Evolutionary conservation across 331 rosid species (phyloP), one percentile per base, ranked within the genome.

Genomic region (Quercus phellos): DNA sequence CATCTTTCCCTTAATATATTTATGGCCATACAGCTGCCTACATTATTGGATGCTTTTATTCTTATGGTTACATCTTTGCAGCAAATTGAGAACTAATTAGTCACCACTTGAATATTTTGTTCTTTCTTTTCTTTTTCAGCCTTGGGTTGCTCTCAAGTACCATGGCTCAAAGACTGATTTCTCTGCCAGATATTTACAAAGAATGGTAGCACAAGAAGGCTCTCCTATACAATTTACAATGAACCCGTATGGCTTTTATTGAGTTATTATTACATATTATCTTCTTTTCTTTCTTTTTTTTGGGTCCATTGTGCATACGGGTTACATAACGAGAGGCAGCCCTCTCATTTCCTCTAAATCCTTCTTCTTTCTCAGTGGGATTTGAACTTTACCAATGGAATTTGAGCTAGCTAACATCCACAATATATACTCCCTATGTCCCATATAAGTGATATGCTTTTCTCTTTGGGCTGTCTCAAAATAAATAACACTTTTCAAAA

Each of bases 71-170:
- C 12, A 6, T 75, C 5, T 72, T 10, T 66, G 24, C 22, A 12
- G 19, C 35, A n/a, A 61, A 68, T 63, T 54, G 67, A 58, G 72
- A 51, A 72, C 32, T 66, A 35, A 22, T 78, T 70, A 46, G 55
- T 64, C 60, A 7, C 11, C 46, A n/a, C 11, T 17, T 66, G 22
- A 66, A 32, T 8, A n/a, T n/a, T 34, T 66, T 54, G 19, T 75
- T 80, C 50, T 78, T 32, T 77, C 53, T 55, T 34, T 76, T 79
- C 69, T 66, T 81, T 68, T 84, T 73, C 82, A 94, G 99, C 16
- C 71, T 35, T 94, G 94, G 97, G 79, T 92, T 88, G 87, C 97
- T 73, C 99, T 90, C 54, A 84, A 86, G 90, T 92, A 89, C 83
- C 96, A 92, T 87, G 81, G 90, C 77, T 79, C 89, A 60, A 86